Percentiles rank a stretch among this genome's conserved stretches.
phyloP scores from a whole-genome alignment of 2,329 filamentous ascomycete genomes.

The Penicillium sp. region DNA sequence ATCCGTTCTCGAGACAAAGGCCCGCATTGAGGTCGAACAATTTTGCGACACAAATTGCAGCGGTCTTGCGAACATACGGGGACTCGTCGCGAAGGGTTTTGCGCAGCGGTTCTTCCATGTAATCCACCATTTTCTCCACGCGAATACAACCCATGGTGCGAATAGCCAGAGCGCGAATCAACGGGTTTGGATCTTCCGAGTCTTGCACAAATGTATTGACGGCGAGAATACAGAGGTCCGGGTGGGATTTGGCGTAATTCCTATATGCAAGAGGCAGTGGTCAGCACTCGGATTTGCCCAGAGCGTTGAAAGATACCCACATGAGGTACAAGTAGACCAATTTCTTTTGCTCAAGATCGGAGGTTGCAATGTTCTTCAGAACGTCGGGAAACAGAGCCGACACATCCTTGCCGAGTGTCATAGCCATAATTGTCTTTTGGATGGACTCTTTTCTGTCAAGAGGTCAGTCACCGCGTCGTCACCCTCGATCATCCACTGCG shows the following conservation, averaged over 20 bases:
- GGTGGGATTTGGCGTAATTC: constrained; percentile 99
- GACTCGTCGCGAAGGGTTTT: constrained; percentile 97
- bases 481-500: constrained; percentile 2
- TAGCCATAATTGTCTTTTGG: constrained; percentile 99
- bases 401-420: constrained; percentile 98
- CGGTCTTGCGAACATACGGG: constrained; percentile 96
- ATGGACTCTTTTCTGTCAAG: constrained; percentile 80
- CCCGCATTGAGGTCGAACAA: constrained; percentile 89
- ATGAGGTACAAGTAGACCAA: constrained; percentile 97
- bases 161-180: constrained; percentile 90
- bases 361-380: constrained; percentile 95
- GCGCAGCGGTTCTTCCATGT: constrained; percentile 95
- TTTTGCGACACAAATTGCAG: constrained; percentile 95
- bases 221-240: constrained; percentile 94
- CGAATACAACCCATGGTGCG: constrained; percentile 98
- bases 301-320: constrained; percentile 46
- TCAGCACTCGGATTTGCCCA: constrained; percentile 15
- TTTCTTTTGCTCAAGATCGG: constrained; percentile 96
- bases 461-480: constrained; percentile 25
- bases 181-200: constrained; percentile 94
- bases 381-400: constrained; percentile 96
- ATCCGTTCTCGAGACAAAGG: constrained; percentile 95
- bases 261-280: constrained; percentile 43
- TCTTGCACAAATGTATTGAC: constrained; percentile 99
- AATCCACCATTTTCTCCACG: constrained; percentile 99